Base-by-base conservation (phyloP, 1,284 basidiomycete genomes). In the Cystobasidium sp. region DNA sequence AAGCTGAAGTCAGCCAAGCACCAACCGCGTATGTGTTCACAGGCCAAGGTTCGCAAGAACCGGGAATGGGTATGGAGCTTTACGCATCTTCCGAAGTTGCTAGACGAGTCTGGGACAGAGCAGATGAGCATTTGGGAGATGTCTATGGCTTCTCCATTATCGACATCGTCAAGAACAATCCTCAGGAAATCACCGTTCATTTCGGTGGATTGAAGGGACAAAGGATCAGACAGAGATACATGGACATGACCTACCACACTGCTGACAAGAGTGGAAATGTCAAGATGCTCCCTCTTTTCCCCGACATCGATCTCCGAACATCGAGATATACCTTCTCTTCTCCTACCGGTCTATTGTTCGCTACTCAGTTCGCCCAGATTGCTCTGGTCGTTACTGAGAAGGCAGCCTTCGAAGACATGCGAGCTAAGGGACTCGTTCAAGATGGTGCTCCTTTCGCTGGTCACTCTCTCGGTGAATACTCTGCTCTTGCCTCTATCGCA, bases 151-250 rank as follows among this genome's bases (percentile, higher is more conserved):
- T 99, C 86, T 97, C 94, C 1, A 98, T 99, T 83, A 87, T 98
- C 81, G 94, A 99, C 82, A 98, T 99, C 80, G 94, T 97, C 83
- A 95, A 65, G 51, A 43, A 74, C 52, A 76, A 76, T 46, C 75
- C 75, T 24, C 70, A 76, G 86, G 89, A 92, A 83, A 94, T 98
- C 86, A 98, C 94, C 0, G 91, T 99, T 78, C 96, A 99, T 84
- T 99, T 99, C 79, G 97, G 97, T 86, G 96, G 96, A 83, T 92
- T 97, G 84, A 97, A 97, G 84, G 96, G 96, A 56, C 94, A 98
- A 82, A 94, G 91, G 6, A 98, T 98, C 79, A 92, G 96, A 65
- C 92, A 96, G 81, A 90, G 97, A 52, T 99, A 98, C 86, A 98
- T 98, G 94, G 93, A 95, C 80, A 97, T 99, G 91, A 91, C 92